A percentile compares a stretch with the other conserved stretches of the same genome.
These are phyloP conservation scores for Backusella australiensis DNA, from an alignment of 192 early-diverging fungal genomes.

Conservation along the genomic window DNA sequence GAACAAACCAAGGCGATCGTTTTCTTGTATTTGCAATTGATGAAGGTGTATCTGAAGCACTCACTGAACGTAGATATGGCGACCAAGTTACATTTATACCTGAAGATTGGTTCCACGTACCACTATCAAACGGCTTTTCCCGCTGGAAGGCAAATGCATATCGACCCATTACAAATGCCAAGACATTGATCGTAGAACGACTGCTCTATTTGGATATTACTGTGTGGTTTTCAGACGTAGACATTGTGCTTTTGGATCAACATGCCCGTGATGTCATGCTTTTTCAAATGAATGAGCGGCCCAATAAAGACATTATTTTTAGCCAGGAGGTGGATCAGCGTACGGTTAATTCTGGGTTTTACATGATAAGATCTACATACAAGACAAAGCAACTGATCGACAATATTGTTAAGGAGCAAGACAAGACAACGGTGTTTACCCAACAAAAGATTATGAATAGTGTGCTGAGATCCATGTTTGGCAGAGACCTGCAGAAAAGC, in stretches of 20 bases:
- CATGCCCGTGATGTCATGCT: conserved; percentile 21
- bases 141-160: conserved; percentile 23
- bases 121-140: conserved; percentile 21
- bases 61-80: conserved; percentile 24
- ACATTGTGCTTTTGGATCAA: conserved; percentile 33
- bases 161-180: conserved; percentile 37
- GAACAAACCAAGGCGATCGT: conserved; percentile 10
- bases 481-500: conserved; percentile 16
- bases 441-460: conserved; percentile 37
- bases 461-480: conserved; percentile 22
- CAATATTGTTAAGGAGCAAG: conserved; percentile 27
- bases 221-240: conserved; percentile 37
- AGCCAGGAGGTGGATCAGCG: conserved; percentile 31
- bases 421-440: conserved; percentile 18
- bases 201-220: conserved; percentile 32
- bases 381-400: conserved; percentile 26
- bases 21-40: conserved; percentile 40
- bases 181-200: conserved; percentile 37
- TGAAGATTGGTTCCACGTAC: conserved; percentile 35
- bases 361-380: conserved; percentile 32
- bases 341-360: conserved; percentile 36
- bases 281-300: conserved; percentile 19
- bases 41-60: conserved; percentile 25
- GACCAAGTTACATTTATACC: conserved; percentile 32
- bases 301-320: conserved; percentile 24